These are phyloP conservation scores for Hyaloperonospora arabidopsidis DNA, from an alignment of 352 stramenopile genomes.

Conservation along the genomic window DNA sequence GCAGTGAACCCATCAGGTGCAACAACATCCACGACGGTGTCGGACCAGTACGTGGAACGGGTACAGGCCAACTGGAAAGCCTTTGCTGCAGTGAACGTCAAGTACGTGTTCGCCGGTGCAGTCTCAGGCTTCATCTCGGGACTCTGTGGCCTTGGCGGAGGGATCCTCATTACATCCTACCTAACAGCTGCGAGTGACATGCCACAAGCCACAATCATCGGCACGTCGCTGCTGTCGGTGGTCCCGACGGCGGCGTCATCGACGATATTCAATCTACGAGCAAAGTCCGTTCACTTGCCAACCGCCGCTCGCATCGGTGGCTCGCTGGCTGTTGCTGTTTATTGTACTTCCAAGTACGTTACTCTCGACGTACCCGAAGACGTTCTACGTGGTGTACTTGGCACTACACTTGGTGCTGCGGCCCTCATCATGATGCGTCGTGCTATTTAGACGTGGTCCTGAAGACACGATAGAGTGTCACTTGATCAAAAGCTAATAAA, in stretches of 20 bases:
- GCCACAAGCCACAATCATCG: conserved; percentile 76
- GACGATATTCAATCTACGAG: conserved; percentile 72
- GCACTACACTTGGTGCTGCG: conserved; percentile 54
- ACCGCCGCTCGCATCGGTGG: conserved; percentile 60
- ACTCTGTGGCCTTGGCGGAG: conserved; percentile 70
- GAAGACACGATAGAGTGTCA: no score
- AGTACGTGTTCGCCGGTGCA: conserved; percentile 70
- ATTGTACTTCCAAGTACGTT: conserved; percentile 77
- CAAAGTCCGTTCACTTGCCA: conserved; percentile 71
- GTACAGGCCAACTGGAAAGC: conserved; percentile 29
- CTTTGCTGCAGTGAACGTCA: conserved; percentile 55
- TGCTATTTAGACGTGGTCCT: conserved; percentile 34
- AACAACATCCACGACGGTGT: conserved; percentile 16
- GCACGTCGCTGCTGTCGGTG: conserved; percentile 76
- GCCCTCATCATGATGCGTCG: conserved; percentile 78
- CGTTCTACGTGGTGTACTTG: conserved; percentile 61
- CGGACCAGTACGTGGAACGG: conserved; percentile 40
- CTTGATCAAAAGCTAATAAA: conserved; percentile 14
- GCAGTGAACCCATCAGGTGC: conserved; percentile 13
- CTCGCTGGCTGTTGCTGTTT: conserved; percentile 52
- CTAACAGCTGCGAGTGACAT: conserved; percentile 81
- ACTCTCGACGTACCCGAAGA: conserved; percentile 74
- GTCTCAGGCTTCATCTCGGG: conserved; percentile 79
- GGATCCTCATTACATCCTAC: conserved; percentile 83
- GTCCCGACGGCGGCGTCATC: conserved; percentile 74